phyloP scores from a whole-genome alignment of 2,329 filamentous ascomycete genomes.

The Penicillium janthinellum region DNA sequence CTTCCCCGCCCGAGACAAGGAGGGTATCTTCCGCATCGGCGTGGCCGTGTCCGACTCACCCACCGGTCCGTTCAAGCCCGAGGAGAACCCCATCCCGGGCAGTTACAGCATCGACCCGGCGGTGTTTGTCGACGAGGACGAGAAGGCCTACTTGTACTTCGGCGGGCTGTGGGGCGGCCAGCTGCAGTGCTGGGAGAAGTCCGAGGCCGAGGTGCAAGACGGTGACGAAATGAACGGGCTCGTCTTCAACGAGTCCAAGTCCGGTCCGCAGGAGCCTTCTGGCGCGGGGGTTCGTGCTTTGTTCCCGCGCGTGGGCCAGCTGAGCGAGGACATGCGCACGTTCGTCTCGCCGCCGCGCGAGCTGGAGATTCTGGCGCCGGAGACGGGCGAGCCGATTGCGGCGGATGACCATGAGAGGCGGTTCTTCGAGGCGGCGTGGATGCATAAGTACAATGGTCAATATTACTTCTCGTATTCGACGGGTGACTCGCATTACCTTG shows the following conservation, averaged over 20 bases:
- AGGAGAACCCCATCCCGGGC: constrained; percentile 65
- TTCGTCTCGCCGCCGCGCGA: constrained; percentile 61
- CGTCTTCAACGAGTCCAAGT: constrained; percentile 59
- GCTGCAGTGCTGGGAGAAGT: constrained; percentile 67
- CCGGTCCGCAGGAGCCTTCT: constrained; percentile 61
- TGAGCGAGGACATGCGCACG: constrained; percentile 66
- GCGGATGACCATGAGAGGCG: constrained; percentile 71
- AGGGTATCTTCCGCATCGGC: constrained; percentile 72
- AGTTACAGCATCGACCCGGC: constrained; percentile 79
- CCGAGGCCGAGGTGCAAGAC: constrained; percentile 49
- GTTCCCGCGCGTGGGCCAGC: constrained; percentile 65
- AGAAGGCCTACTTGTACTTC: constrained; percentile 69
- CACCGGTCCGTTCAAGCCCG: constrained; percentile 69
- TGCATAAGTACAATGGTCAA: constrained; percentile 69
- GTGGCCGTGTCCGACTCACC: constrained; percentile 67
- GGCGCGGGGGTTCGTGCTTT: constrained; percentile 61
- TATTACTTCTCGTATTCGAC: constrained; percentile 81
- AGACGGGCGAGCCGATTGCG: constrained; percentile 60
- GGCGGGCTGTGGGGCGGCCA: constrained; percentile 81
- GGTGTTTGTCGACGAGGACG: constrained; percentile 70
- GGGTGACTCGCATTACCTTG: constrained; percentile 74
- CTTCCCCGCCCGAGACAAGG: constrained; percentile 73
- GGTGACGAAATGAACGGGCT: constrained; percentile 26
- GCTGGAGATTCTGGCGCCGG: constrained; percentile 63
- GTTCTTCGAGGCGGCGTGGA: constrained; percentile 81